A percentile compares a stretch with the other conserved stretches of the same genome.
Conservation (phyloP, 2,329 filamentous ascomycete species). For the Fusarium phyllophilum region DNA sequence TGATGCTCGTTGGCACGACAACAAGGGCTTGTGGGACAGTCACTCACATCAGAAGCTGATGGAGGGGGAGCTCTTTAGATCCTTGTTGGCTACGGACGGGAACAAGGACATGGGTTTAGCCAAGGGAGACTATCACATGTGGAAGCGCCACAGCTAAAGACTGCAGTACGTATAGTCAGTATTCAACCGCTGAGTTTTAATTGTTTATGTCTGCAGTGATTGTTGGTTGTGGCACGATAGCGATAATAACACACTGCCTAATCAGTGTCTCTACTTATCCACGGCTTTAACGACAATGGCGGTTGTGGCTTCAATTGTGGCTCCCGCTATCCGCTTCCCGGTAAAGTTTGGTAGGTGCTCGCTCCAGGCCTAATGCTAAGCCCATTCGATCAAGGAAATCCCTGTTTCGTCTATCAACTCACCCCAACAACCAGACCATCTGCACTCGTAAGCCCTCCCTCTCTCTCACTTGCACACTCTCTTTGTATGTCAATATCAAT, state of each 20-base stretch:
- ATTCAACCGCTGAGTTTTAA: not conserved
- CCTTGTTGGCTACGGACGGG: constrained; percentile 14
- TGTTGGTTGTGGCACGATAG: not conserved
- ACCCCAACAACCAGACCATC: constrained; percentile 28
- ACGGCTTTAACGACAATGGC: constrained; percentile 15
- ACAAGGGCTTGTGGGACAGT: constrained; percentile 15
- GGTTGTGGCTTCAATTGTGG: constrained; percentile 28
- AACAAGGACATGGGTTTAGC: constrained; percentile 16
- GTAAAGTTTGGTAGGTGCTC: constrained; percentile 8
- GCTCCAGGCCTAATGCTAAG: not conserved
- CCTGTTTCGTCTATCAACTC: constrained; percentile 11
- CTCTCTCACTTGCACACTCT: not conserved
- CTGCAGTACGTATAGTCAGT: not conserved
- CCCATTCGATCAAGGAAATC: not conserved
- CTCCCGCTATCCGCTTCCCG: constrained; percentile 21
- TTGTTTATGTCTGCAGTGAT: not conserved
- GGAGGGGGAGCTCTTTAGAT: constrained; percentile 15
- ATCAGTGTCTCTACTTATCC: not conserved
- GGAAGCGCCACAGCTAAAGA: constrained; percentile 10
- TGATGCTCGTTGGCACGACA: constrained; percentile 24
- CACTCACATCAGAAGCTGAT: constrained; percentile 7
- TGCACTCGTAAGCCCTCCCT: not conserved
- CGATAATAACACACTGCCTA: not conserved
- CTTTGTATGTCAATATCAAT: not conserved
- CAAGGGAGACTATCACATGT: constrained; percentile 23